Conservation (phyloP, 2,329 filamentous ascomycete genomes). For the Pseudocercospora fijiensis region DNA sequence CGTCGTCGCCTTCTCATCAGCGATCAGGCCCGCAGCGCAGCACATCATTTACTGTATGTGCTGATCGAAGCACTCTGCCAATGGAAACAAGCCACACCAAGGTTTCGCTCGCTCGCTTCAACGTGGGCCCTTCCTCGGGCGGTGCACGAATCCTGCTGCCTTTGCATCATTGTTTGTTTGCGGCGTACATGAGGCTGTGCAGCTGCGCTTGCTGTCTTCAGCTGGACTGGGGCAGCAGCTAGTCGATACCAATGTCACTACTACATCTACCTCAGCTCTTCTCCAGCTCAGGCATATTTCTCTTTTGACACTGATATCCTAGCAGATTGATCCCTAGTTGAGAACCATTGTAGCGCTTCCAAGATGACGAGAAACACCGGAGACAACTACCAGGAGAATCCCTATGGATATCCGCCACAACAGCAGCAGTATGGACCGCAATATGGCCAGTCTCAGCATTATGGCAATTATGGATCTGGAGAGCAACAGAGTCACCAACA, state of each 20-base stretch:
- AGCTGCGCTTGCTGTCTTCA: constrained; percentile 8
- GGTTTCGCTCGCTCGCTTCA: constrained; percentile 3
- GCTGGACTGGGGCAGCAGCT: constrained; percentile 5
- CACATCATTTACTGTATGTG: background rate
- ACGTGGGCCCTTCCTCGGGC: constrained; percentile 1
- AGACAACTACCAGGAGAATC: constrained; percentile 17
- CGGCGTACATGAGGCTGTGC: constrained; percentile 36
- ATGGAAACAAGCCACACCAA: constrained; percentile 15
- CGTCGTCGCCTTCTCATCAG: background rate
- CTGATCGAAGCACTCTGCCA: background rate
- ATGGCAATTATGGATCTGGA: constrained; percentile 19
- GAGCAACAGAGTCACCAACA: constrained; percentile 17
- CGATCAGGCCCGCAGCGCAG: background rate
- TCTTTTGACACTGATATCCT: background rate
- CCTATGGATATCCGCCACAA: constrained; percentile 21
- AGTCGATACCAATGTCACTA: background rate
- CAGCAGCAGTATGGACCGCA: constrained; percentile 23
- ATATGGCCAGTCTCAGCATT: constrained; percentile 11
- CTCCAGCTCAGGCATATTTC: background rate
- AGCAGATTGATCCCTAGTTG: background rate
- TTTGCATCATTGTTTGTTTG: constrained; percentile 64
- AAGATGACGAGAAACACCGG: constrained; percentile 25
- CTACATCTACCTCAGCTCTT: background rate
- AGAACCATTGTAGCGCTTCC: background rate
- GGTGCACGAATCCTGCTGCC: constrained; percentile 19